Percentiles rank a stretch among this genome's conserved stretches.
Conservation (phyloP, 495 filamentous ascomycete genomes). For the Chaetomium cochliodes region DNA sequence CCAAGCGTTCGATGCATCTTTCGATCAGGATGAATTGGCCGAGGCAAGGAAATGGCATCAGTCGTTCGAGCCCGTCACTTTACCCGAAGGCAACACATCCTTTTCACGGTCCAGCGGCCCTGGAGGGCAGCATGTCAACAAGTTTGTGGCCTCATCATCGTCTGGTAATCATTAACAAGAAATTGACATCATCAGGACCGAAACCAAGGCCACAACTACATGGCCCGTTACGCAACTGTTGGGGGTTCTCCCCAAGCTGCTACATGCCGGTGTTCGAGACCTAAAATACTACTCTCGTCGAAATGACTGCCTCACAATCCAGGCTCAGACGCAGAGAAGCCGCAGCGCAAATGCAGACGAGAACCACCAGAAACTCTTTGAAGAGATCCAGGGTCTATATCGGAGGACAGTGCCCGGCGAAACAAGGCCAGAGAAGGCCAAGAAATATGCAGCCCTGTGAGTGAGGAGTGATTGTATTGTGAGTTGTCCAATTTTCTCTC, state of each 20-base stretch:
- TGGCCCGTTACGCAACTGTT: slow-evolving; percentile 58
- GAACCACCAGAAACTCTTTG: slow-evolving; percentile 44
- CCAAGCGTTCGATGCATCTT: slow-evolving; percentile 41
- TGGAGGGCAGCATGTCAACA: slow-evolving; percentile 95
- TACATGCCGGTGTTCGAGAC: slow-evolving; percentile 61
- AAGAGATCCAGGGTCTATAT: slow-evolving; percentile 64
- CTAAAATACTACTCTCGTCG: slow-evolving; percentile 69
- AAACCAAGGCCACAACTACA: slow-evolving; percentile 82
- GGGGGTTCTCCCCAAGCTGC: slow-evolving; percentile 61
- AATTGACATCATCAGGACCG: slow-evolving; percentile 60
- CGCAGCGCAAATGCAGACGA: slow-evolving; percentile 48
- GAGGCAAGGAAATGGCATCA: slow-evolving; percentile 75
- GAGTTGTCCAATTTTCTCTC: not conserved
- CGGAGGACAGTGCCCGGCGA: slow-evolving; percentile 40
- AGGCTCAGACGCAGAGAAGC: slow-evolving; percentile 48
- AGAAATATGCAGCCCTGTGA: slow-evolving; percentile 45
- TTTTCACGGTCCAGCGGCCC: slow-evolving; percentile 89
- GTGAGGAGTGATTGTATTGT: slow-evolving; percentile 8
- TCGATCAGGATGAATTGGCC: slow-evolving; percentile 59
- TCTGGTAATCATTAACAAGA: not conserved
- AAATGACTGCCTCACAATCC: slow-evolving; percentile 53
- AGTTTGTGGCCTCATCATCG: slow-evolving; percentile 55
- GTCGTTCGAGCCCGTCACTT: slow-evolving; percentile 57
- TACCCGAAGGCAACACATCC: slow-evolving; percentile 67
- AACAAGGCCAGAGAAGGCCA: slow-evolving; percentile 39